Evolutionary conservation across 164 flowering plant species (phyloP), one percentile per base, ranked within the genome.

Genomic region (Warburgia ugandensis): DNA sequence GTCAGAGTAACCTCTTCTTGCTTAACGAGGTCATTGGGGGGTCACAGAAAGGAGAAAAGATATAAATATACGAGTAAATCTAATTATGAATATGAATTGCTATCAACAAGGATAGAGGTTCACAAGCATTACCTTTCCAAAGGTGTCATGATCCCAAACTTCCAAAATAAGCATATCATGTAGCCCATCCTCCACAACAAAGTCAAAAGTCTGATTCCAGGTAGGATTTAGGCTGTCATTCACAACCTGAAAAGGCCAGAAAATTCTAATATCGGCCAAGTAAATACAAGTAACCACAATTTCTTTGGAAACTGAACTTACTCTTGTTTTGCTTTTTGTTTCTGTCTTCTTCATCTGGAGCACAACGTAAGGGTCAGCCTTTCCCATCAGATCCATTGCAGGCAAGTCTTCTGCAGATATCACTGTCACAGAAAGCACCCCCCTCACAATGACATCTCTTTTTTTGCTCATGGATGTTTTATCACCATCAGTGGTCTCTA

Each of bases 141-240:
- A 88, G 17, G 99, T 94, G 66, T 94, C 99, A 51, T 94, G 99
- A 63, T 94, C 99, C 70, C 71, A 94, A 37, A 94, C 69, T 76
- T 88, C 99, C 29, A 78, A 32, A 46, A 80, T 73, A 27, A 94
- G 79, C 96, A 94, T 85, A 55, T 94, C 99, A 61, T 86, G 99
- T 28, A 89, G 60, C 28, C 92, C 99, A 70, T 94, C 97, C 73
- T 94, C 99, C 41, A 94, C 94, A 31, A 94, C 94, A 63, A 94
- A 88, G 68, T 94, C 99, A 76, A 94, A 94, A 4, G 99, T 86
- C 68, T 94, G 99, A 66, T 94, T 86, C 99, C 99, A 94, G 37
- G 79, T 81, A 8, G 99, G 99, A 74, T 89, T 80, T 45, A 89
- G 65, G 64, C 79, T 65, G 32, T 86, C 89, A 67, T 82, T 80